phyloP scores from a whole-genome alignment of 129 eudicot species.

The Pulicaria dysenterica region DNA sequence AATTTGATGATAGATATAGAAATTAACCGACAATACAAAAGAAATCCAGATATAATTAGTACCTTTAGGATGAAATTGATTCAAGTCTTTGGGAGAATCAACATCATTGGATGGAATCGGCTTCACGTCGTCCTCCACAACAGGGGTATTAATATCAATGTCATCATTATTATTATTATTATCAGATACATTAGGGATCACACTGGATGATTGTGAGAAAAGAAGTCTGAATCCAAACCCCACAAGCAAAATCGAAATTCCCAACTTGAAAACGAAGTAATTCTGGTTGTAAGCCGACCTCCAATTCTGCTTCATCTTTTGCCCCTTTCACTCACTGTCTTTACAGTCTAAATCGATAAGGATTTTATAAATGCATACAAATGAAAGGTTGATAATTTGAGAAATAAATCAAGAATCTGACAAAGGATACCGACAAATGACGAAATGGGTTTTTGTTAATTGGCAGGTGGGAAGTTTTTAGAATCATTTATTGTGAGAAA shows the following conservation, averaged over 20 bases:
- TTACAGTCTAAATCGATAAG: conserved; percentile 26
- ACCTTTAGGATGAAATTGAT: conserved; percentile 44
- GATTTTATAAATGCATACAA: not conserved
- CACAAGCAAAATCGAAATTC: conserved; percentile 53
- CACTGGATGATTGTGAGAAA: conserved; percentile 47
- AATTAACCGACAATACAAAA: not conserved
- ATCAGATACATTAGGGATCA: conserved; percentile 38
- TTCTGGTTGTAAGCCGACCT: conserved; percentile 49
- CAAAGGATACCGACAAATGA: conserved; percentile 39
- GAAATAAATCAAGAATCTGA: conserved; percentile 21
- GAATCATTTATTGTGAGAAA: not conserved
- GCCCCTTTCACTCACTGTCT: conserved; percentile 10
- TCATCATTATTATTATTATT: not conserved
- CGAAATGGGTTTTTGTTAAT: conserved; percentile 28
- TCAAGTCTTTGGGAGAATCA: conserved; percentile 26
- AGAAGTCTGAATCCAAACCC: conserved; percentile 65
- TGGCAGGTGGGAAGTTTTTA: conserved; percentile 17
- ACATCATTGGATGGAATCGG: conserved; percentile 25
- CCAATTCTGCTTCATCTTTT: conserved; percentile 47
- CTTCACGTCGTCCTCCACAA: conserved; percentile 26
- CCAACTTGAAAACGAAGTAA: conserved; percentile 56
- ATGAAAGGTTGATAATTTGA: conserved; percentile 9
- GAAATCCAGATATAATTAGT: not conserved
- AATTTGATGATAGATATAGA: conserved; percentile 10
- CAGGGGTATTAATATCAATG: conserved; percentile 29